Conservation (phyloP, 495 filamentous ascomycete genomes). For the Aspergillus homomorphus region DNA sequence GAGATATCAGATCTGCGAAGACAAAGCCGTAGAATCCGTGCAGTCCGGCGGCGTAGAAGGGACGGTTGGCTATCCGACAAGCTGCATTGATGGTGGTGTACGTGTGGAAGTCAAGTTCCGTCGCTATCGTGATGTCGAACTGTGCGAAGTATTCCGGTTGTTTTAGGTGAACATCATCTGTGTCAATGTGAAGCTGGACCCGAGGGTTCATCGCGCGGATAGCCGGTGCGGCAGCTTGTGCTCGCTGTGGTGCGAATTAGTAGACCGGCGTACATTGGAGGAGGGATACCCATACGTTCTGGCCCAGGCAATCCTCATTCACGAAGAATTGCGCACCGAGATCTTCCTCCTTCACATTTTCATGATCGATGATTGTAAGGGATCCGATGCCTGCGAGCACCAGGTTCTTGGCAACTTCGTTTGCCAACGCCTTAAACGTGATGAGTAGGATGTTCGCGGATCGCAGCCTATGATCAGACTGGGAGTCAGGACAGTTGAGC, state of each 20-base stretch:
- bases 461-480: conserved; percentile 60
- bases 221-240: conserved; percentile 73
- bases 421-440: conserved; percentile 83
- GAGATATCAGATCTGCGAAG: conserved; percentile 85
- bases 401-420: conserved; percentile 96
- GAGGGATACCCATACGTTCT: conserved; percentile 54
- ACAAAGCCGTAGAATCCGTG: conserved; percentile 94
- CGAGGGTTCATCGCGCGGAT: conserved; percentile 87
- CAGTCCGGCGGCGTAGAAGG: conserved; percentile 84
- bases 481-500: conserved; percentile 1
- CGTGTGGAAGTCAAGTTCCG: conserved; percentile 70
- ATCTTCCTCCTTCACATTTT: conserved; percentile 73
- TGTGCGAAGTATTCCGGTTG: conserved; percentile 66
- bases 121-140: conserved; percentile 90
- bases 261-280: neutral
- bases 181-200: conserved; percentile 71
- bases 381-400: conserved; percentile 92
- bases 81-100: conserved; percentile 78
- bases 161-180: conserved; percentile 59
- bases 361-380: conserved; percentile 83
- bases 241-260: conserved; percentile 53
- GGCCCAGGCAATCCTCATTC: conserved; percentile 66
- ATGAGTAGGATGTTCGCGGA: conserved; percentile 88
- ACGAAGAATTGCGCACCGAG: conserved; percentile 89
- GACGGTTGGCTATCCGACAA: conserved; percentile 66